Base-by-base conservation (phyloP, 495 filamentous ascomycete genomes). In the Letharia lupina region DNA sequence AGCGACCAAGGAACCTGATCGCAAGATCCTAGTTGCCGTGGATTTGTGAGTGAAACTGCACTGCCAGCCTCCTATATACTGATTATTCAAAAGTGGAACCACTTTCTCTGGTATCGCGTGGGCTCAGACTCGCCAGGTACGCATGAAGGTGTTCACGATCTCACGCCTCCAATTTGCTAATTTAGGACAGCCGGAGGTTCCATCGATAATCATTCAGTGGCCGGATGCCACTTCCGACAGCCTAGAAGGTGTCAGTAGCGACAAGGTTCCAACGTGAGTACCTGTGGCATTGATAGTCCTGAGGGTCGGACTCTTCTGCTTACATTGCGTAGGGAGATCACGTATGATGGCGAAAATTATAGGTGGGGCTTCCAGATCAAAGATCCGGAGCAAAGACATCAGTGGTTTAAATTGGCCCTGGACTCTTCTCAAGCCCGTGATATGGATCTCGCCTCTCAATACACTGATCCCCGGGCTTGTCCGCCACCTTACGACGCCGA, bases 371-470 rank as follows among this genome's bases (percentile, higher is more conserved):
- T 80, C 64, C 73, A 79, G 33, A 80, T 85, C 41, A 73, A 71
- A 0, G 73, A 80, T 2, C 44, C 54, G 0, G 76, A 73, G 48
- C 72, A 77, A 47, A 70, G 78, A 35, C 69, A 80, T 41, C 76
- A 84, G 64, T 85, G 81, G 79, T 80, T 87, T 72, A 86, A 86
- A 69, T 77, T 85, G 66, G 77, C 70, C 58, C 75, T 77, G 8
- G 73, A 72, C 33, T 66, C 70, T 8, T 65, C 64, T 23, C 70
- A 75, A 40, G 18, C 50, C 16, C 54, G 59, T 18, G 54, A 8
- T 0, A 59, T 50, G 5, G 15, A 20, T 9, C 31, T 69, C 2
- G 44, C 67, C 7, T 35, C 62, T 16, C 20, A 61, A 35, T 59
- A 67, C 56, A 33, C 48, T 45, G 66, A 71, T 42, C 47, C 69